Evolutionary conservation across 2,329 filamentous ascomycete genomes (phyloP), one percentile per base, ranked within the genome.

Genomic region (Aspergillus calidoustus): DNA sequence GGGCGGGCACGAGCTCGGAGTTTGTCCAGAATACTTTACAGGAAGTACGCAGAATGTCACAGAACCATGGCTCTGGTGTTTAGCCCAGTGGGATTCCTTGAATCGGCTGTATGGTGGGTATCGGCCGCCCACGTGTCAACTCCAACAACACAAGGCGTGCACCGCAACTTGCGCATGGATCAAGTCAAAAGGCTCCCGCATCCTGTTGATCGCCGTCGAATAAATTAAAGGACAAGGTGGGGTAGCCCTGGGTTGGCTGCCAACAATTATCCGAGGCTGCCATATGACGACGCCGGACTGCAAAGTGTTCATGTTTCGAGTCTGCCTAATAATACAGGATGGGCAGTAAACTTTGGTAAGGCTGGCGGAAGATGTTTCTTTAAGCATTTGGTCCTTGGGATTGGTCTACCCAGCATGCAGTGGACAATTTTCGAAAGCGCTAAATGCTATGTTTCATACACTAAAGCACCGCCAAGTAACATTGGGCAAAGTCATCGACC

Each of bases 361-460:
- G 47, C 46, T 43, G 15, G 9, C 19, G 31, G 23, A 38, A 41
- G 15, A 41, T 41, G 34, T 41, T 41, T 15, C 34, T 41, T 15
- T 19, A 52, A 53, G 47, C 41, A 57, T 51, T n/a, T 13, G 43
- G 31, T 25, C 11, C 34, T 43, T 50, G 30, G 57, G 28, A 49
- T 52, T 57, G 48, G 48, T 28, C 19, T 19, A 19, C 19, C 19
- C 19, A 19, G 19, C 19, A 19, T 53, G 43, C n/a, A 62, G 44
- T 43, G 41, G 28, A 61, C 56, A 57, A 30, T 38, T 55, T 60
- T 41, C 52, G 34, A 63, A 31, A 60, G 56, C 61, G 65, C 65
- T 64, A 66, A 66, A 67, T 67, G 60, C 54, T 49, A 57, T 57
- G 48, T 63, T 60, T 46, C 54, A 67, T 61, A 66, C 65, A 66